Conservation (phyloP, 225 moss, liverwort and hornwort species). For the Pseudoscleropodium purum region DNA sequence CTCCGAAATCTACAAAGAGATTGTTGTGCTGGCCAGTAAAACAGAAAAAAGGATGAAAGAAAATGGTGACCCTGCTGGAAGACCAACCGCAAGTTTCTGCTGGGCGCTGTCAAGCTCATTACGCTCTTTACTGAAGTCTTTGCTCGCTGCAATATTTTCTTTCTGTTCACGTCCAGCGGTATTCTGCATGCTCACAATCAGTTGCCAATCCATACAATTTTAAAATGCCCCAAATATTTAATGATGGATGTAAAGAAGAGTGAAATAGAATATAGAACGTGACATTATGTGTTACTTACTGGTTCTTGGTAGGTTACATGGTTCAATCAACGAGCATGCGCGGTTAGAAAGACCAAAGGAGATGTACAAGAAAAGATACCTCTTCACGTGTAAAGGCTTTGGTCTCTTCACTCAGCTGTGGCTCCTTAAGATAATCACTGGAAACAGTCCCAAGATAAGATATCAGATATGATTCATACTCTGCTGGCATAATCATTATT, state of each 20-base stretch:
- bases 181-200: conserved; percentile 13
- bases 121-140: conserved; percentile 26
- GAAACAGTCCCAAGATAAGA: background rate
- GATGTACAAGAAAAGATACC: conserved; percentile 13
- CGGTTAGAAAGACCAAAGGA: background rate
- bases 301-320: background rate
- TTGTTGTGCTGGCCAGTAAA: background rate
- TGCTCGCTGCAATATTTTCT: conserved; percentile 3
- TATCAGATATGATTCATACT: background rate
- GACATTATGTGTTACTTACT: background rate
- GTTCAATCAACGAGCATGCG: background rate
- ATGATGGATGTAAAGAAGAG: background rate
- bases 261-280: background rate
- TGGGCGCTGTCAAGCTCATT: conserved; percentile 20
- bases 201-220: background rate
- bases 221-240: background rate
- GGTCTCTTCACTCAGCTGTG: conserved; percentile 3
- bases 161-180: background rate
- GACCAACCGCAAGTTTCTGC: conserved; percentile 26
- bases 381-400: background rate
- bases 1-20: background rate
- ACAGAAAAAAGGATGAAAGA: background rate
- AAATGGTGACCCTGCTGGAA: conserved; percentile 1
- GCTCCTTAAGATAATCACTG: conserved; percentile 7
- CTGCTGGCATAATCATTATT: background rate